Evolutionary conservation across 2,329 filamentous ascomycete species (phyloP).

Genomic region (Epichloe sibirici): DNA sequence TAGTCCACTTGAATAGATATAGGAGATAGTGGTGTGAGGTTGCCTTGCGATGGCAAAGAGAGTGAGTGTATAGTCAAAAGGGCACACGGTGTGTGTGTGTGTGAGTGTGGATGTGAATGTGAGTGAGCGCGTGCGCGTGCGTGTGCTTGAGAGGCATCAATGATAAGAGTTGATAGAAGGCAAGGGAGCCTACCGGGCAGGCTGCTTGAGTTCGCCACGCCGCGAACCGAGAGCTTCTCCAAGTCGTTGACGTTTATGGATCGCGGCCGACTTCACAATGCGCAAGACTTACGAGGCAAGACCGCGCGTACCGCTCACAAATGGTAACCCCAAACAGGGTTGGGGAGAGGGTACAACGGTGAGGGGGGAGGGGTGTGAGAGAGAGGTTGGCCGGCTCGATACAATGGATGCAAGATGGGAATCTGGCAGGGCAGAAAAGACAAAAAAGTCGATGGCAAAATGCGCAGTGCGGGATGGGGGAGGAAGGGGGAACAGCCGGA

Average conservation of each 20-base stretch:
- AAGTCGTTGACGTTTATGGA: conserved; percentile 6
- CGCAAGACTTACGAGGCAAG: conserved; percentile 6
- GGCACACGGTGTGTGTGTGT: not conserved
- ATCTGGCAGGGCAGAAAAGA: conserved; percentile 12
- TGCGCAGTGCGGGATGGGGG: not conserved
- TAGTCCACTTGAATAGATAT: conserved; percentile 1
- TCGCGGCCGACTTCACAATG: conserved; percentile 5
- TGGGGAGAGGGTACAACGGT: not conserved
- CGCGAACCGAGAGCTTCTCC: not conserved
- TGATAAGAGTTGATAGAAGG: conserved; percentile 2
- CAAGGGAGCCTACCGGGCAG: conserved; percentile 8
- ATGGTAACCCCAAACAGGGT: conserved; percentile 3
- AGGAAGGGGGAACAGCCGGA: not conserved
- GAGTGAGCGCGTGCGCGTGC: not conserved
- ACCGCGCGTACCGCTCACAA: conserved; percentile 22
- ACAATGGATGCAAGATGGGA: conserved; percentile 7
- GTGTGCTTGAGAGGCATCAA: not conserved
- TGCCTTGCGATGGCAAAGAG: not conserved
- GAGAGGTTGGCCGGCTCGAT: conserved; percentile 7
- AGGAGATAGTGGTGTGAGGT: not conserved
- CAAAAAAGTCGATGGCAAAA: conserved; percentile 3
- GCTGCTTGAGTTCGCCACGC: conserved; percentile 8
- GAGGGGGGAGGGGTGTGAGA: not conserved
- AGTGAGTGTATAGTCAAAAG: not conserved
- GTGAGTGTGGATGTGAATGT: not conserved